phyloP scores from a whole-genome alignment of 768 basidiomycete genomes.

The Suillus brevipes region DNA sequence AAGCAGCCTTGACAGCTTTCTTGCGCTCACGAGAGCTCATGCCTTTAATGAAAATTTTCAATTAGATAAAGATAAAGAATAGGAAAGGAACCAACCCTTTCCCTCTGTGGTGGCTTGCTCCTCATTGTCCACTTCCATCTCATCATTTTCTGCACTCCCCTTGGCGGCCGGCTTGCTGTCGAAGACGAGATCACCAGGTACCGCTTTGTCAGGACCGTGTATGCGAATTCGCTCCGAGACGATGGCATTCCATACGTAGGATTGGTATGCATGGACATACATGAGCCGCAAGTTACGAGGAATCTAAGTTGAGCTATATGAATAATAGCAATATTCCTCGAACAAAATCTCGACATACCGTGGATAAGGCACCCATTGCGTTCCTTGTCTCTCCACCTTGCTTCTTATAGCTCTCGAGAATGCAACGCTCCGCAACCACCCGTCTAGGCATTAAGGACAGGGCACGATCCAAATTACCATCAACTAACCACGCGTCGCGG shows the following conservation, averaged over 20 bases:
- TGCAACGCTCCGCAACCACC: conserved; percentile 89
- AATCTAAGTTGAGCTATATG: conserved; percentile 56
- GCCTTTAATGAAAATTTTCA: conserved; percentile 22
- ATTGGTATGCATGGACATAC: conserved; percentile 99
- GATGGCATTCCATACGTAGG: conserved; percentile 97
- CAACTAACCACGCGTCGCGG: conserved; percentile 85
- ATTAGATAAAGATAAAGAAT: conserved; percentile 1
- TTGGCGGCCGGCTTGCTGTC: conserved; percentile 39
- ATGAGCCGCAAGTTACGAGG: conserved; percentile 93
- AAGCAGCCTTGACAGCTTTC: conserved; percentile 22
- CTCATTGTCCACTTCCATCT: conserved; percentile 32
- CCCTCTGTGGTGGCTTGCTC: conserved; percentile 37
- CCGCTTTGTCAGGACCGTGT: conserved; percentile 70
- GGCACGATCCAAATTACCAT: conserved; percentile 78
- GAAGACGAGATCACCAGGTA: conserved; percentile 90
- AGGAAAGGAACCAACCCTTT: conserved; percentile 26
- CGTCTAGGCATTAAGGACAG: conserved; percentile 85
- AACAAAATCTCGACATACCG: conserved; percentile 43
- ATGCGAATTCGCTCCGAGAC: conserved; percentile 89
- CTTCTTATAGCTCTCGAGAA: conserved; percentile 87
- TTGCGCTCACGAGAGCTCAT: conserved; percentile 17
- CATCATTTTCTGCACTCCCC: conserved; percentile 18
- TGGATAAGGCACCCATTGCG: conserved; percentile 84
- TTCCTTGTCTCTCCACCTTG: conserved; percentile 77
- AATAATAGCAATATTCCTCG: conserved; percentile 4